Conservation (phyloP, 805 yeast genomes). For the Candida multigemmis region DNA sequence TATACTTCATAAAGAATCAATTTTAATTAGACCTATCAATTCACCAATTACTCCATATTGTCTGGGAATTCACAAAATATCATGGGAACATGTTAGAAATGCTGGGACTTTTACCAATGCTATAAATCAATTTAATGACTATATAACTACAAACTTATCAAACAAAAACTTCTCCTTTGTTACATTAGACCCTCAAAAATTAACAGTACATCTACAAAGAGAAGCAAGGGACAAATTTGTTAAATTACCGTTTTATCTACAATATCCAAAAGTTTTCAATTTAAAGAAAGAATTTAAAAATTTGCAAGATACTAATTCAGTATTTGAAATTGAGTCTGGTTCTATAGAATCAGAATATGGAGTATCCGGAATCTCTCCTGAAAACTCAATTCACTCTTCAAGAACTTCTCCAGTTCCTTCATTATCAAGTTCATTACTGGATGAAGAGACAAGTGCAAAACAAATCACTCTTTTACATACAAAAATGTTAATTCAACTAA, state of each 20-base stretch:
- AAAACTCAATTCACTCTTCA: slow-evolving; percentile 1
- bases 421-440: slow-evolving; percentile 1
- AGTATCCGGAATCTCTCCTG: neutral
- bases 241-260: slow-evolving; percentile 63
- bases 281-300: slow-evolving; percentile 62
- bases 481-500: slow-evolving; percentile 37
- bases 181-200: slow-evolving; percentile 57
- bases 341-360: too few relatives aligned
- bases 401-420: slow-evolving; percentile 3
- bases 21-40: slow-evolving; percentile 50
- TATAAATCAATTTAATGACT: slow-evolving; percentile 42
- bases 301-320: slow-evolving; percentile 59
- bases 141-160: slow-evolving; percentile 35
- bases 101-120: slow-evolving; percentile 60
- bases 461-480: too few relatives aligned
- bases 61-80: slow-evolving; percentile 40
- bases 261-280: slow-evolving; percentile 71
- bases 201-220: slow-evolving; percentile 69
- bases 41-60: slow-evolving; percentile 59
- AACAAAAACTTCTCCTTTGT: slow-evolving; percentile 55
- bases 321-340: slow-evolving; percentile 9
- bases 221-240: slow-evolving; percentile 75
- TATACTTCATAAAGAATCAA: slow-evolving; percentile 32
- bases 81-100: slow-evolving; percentile 52
- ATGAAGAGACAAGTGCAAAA: too few relatives aligned